Base-by-base conservation (phyloP, 805 yeast species). In the Starmerella geochares region DNA sequence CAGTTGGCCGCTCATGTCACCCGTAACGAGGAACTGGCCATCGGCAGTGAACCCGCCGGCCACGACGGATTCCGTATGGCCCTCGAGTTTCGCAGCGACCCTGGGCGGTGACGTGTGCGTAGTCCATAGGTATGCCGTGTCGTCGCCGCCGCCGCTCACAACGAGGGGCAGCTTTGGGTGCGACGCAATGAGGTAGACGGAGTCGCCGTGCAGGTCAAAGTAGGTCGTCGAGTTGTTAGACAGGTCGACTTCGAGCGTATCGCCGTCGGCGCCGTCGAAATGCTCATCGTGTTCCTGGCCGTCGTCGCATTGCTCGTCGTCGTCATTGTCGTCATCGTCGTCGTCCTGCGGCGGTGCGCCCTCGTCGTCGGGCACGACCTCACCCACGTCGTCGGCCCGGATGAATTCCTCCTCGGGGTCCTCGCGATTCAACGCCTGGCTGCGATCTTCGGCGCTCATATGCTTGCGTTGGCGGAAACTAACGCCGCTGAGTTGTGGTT, bases 111-210 rank as follows among this genome's bases (percentile, higher is more conserved):
- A 79, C 2, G 86, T 73, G 36, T 55, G 52, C 1, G 94, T 81
- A 3, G 96, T 86, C 97, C 97, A 92, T 60, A 92, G 64, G 63
- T 78, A 85, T 1, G 88, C 96, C 23, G 78, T 71, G 65, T 90
- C 81, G 65, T 92, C 99, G 52, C 95, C 97, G 37, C 96, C 97
- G 27, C 99, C 98, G 20, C 90, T 76, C n/a, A 81, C 82, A 8
- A 85, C 92, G 65, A 72, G 59, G 16, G 96, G 96, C 52, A 87
- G 71, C 6, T 73, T 73, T 35, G 96, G 96, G 64, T 92, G 96
- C 6, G 80, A 70, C 45, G 84, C 77, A n/a, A 92, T 73, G 13
- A 83, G 73, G 67, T 83, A 90, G 3, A 90, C 77, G 2, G 96
- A 86, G 66, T 92, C 98, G 49, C 76, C 73, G 63, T 92, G 99